Evolutionary conservation across 768 basidiomycete genomes (phyloP).

Genomic region (Xerocomellus amylosporus): DNA sequence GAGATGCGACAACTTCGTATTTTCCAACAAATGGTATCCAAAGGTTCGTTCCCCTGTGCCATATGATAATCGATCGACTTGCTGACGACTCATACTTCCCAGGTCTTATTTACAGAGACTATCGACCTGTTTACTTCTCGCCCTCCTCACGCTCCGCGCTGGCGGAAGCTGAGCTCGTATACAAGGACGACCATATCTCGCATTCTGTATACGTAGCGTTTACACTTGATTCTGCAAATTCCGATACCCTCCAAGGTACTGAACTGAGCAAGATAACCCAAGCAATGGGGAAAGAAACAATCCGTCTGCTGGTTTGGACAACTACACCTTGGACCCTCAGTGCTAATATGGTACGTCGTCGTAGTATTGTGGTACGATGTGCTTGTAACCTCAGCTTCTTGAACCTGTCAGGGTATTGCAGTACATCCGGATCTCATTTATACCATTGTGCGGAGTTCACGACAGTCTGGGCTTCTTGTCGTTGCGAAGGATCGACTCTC

Average conservation of each 20-base stretch:
- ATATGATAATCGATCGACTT: neutral
- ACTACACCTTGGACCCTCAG: slow-evolving; percentile 98
- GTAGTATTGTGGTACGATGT: neutral
- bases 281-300: slow-evolving; percentile 32
- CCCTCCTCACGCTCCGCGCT: slow-evolving; percentile 92
- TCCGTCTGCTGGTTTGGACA: slow-evolving; percentile 85
- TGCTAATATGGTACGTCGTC: slow-evolving; percentile 79
- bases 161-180: slow-evolving; percentile 91
- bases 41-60: slow-evolving; percentile 44
- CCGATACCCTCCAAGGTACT: slow-evolving; percentile 13
- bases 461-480: slow-evolving; percentile 37
- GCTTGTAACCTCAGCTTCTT: neutral
- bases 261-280: slow-evolving; percentile 23
- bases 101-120: slow-evolving; percentile 83
- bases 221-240: slow-evolving; percentile 43
- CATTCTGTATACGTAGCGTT: slow-evolving; percentile 86
- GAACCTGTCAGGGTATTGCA: slow-evolving; percentile 72
- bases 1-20: slow-evolving; percentile 85
- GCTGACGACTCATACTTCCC: neutral
- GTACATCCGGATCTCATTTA: slow-evolving; percentile 76
- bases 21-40: slow-evolving; percentile 85
- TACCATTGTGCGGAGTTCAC: slow-evolving; percentile 40
- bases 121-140: slow-evolving; percentile 91
- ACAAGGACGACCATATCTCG: slow-evolving; percentile 85
- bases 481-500: slow-evolving; percentile 53